Evolutionary conservation across 805 yeast species (phyloP), one percentile per base, ranked within the genome.

Genomic region (Cyberlindnera saturnus): DNA sequence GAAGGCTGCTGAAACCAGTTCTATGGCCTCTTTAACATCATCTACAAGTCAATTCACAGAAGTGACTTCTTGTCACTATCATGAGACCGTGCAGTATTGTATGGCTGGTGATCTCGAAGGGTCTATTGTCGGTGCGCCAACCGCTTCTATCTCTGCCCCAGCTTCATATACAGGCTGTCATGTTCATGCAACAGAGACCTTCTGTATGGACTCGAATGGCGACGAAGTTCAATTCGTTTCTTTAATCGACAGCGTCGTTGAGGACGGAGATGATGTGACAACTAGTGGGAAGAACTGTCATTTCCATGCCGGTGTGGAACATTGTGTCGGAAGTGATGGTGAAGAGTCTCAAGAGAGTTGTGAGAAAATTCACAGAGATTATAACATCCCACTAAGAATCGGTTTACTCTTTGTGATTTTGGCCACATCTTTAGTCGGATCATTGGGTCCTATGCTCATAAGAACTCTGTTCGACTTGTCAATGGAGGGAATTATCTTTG

Each of bases 261-360:
- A 23, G 5, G 19, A 15, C 6, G 14, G 6, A 11, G n/a, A 17
- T n/a, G 44, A 34, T 36, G 32, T 8, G 5, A 41, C 36, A n/a
- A n/a, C 39, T 16, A 14, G 30, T 19, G 49, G 49, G n/a, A 33
- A 36, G 10, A 43, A 36, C 28, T 52, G 56, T 43, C 56, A 52
- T 38, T 52, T 50, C 48, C 56, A 52, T 39, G 56, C 56, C 26
- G 56, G 56, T 38, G 52, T 52, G 18, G 54, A 52, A 29, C 56
- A 52, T 31, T 52, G 56, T 50, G 43, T 42, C 19, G 52, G 52
- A 32, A 52, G 48, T 23, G 40, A 43, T 15, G 33, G 39, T 14
- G 40, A 39, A 5, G 29, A 28, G 10, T 23, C 28, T 23, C 11
- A 23, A 5, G 28, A n/a, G 52, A 44, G 20, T 19, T 52, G 56